Evolutionary conservation across 169 alveolate genomes (phyloP).

Genomic region (Plasmodium ovale): DNA sequence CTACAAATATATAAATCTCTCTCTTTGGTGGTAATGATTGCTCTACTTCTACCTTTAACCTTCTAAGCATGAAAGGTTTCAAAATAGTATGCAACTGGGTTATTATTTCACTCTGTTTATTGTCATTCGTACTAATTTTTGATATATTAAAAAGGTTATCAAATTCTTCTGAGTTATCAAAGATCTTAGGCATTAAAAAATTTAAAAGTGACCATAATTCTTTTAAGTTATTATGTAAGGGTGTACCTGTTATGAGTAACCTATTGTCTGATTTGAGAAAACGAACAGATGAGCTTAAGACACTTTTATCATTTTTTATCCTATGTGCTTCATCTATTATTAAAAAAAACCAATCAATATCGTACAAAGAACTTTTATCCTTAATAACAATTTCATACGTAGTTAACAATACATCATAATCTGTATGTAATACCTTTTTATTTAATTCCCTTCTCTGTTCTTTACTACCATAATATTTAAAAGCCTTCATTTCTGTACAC

Average conservation of each 20-base stretch:
- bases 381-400: constrained; percentile 95
- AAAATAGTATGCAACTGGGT: constrained; percentile 96
- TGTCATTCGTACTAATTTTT: constrained; percentile 77
- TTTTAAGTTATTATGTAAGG: constrained; percentile 97
- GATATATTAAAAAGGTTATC: constrained; percentile 94
- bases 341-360: constrained; percentile 95
- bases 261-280: constrained; percentile 94
- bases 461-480: constrained; percentile 96
- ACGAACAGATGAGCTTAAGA: constrained; percentile 93
- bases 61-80: constrained; percentile 98
- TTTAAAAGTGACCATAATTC: constrained; percentile 99
- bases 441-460: constrained; percentile 90
- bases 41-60: constrained; percentile 98
- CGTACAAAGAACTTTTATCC: constrained; percentile 93
- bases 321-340: constrained; percentile 99
- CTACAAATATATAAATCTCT: constrained; percentile 92
- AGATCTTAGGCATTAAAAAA: constrained; percentile 97
- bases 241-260: constrained; percentile 98
- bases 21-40: constrained; percentile 96
- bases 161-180: constrained; percentile 96
- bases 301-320: constrained; percentile 96
- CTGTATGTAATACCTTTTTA: constrained; percentile 80
- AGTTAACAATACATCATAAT: constrained; percentile 95
- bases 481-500: constrained; percentile 94
- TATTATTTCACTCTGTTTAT: constrained; percentile 84